These are phyloP conservation scores for Apiospora rasikravindrae DNA, from an alignment of 2,329 filamentous ascomycete genomes.

Conservation along the genomic window DNA sequence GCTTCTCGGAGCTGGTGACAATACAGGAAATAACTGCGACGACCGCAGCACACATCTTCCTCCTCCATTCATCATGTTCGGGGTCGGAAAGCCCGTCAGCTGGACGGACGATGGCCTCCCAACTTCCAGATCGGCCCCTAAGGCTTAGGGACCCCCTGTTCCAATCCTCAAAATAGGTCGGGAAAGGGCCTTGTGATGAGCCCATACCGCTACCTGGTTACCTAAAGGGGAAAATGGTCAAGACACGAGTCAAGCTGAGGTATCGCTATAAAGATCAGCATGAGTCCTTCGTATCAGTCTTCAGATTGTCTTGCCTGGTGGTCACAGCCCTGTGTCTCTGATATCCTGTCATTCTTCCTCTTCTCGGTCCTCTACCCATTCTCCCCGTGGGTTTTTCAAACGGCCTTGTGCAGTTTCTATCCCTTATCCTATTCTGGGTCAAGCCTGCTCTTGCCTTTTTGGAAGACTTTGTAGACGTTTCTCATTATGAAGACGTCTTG, in stretches of 20 bases:
- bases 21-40: background rate
- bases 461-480: background rate
- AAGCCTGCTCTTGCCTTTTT: background rate
- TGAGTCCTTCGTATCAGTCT: background rate
- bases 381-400: background rate
- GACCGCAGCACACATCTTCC: background rate
- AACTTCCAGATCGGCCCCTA: background rate
- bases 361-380: background rate
- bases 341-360: background rate
- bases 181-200: background rate
- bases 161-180: background rate
- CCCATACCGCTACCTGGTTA: background rate
- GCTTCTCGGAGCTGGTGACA: background rate
- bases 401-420: background rate
- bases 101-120: background rate
- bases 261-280: constrained; percentile 21
- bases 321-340: background rate
- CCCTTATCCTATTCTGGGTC: background rate
- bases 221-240: background rate
- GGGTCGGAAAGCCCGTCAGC: background rate
- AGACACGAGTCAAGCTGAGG: background rate
- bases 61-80: background rate
- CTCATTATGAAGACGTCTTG: constrained; percentile 19
- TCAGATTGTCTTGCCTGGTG: background rate
- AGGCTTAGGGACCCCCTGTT: background rate